Base-by-base conservation (phyloP, 2,329 filamentous ascomycete species). In the Nothomitra cinnamomea region DNA sequence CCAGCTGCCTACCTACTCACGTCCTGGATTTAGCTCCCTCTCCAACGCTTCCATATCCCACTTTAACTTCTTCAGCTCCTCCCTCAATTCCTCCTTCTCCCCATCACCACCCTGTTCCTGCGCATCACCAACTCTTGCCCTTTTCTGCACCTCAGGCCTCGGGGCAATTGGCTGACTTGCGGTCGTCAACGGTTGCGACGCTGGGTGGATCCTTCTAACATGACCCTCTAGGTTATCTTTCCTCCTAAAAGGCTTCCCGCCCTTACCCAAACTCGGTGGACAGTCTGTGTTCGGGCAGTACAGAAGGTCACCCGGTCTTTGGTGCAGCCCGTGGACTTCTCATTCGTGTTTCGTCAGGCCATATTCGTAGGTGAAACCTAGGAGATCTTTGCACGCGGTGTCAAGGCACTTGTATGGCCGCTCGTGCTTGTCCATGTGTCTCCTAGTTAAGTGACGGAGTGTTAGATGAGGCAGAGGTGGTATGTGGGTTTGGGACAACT, bases 371-470 rank as follows among this genome's bases (percentile, higher is more conserved):
- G 41, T 43, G 41, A 43, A 43, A 19, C 51, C 51, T 21, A 8
- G 15, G 25, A 19, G 15, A n/a, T 10, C 15, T 3, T 32, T 15
- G 51, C 51, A 52, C 12, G 15, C 15, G 7, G 51, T 25, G 15
- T 12, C 3, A 12, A 8, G 22, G 35, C 51, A 52, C 12, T 25
- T 25, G 19, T 52, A 52, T 25, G 51, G 51, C 13, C 51, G 32
- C n/a, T 52, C 15, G 12, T 52, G 51, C 22, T 21, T 36, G 40
- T 52, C 51, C 51, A 52, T 47, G 22, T 52, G 51, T 10, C 40
- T 52, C 21, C 51, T 52, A 24, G 12, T 19, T 8, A 43, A 17
- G n/a, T n/a, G n/a, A n/a, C 17, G 17, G n/a, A 3, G 3, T 17
- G 41, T 43, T 17, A 43, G 41, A 43, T 12, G 19, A 5, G 6